Percentiles rank a stretch among this genome's conserved stretches.
Conservation (phyloP, 2,329 filamentous ascomycete genomes). For the Xylogone sp. region DNA sequence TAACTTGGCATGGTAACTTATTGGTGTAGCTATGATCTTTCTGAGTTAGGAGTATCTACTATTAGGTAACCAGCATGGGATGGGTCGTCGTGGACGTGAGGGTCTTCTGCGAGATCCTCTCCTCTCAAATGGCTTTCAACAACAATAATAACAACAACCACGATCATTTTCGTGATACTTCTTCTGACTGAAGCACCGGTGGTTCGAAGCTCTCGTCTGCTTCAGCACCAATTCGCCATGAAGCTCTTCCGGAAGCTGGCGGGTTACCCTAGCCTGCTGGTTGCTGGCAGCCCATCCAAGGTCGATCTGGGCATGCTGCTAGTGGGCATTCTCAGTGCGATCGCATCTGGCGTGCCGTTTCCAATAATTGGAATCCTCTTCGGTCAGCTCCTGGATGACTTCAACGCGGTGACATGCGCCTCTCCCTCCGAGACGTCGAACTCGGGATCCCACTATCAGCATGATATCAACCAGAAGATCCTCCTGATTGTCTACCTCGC, state of each 20-base stretch:
- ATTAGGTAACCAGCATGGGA: no score
- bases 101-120: no score
- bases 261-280: constrained; percentile 31
- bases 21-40: no score
- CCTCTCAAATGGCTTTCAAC: no score
- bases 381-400: constrained; percentile 57
- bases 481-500: constrained; percentile 60
- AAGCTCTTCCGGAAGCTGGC: constrained; percentile 28
- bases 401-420: constrained; percentile 52
- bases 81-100: no score
- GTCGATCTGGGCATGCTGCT: constrained; percentile 28
- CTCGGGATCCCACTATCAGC: constrained; percentile 25
- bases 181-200: neutral
- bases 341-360: constrained; percentile 55
- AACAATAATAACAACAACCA: no score
- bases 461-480: constrained; percentile 50
- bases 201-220: neutral
- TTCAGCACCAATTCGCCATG: constrained; percentile 18
- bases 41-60: no score
- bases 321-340: constrained; percentile 39
- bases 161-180: no score
- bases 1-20: no score
- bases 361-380: constrained; percentile 61
- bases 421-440: constrained; percentile 28
- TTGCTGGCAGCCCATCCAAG: constrained; percentile 33